Conservation (phyloP, 2,329 filamentous ascomycete genomes). For the Colletotrichum cereale region DNA sequence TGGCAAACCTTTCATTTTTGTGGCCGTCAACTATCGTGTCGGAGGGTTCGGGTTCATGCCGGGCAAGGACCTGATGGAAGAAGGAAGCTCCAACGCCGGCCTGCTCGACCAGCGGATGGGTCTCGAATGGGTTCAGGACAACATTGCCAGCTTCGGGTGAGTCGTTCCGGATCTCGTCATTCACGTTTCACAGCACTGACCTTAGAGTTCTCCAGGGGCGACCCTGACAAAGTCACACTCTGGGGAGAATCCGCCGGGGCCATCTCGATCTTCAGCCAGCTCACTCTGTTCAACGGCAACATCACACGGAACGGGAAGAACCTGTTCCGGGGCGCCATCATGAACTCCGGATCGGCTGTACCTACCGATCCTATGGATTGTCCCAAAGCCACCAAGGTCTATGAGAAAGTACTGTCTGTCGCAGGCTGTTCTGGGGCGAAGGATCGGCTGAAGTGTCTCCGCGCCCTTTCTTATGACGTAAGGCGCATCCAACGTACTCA, state of each 20-base stretch:
- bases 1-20: slow-evolving; percentile 50
- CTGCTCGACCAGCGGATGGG: slow-evolving; percentile 52
- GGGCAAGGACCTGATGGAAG: slow-evolving; percentile 56
- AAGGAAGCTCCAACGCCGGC: slow-evolving; percentile 56
- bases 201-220: slow-evolving; percentile 57
- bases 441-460: slow-evolving; percentile 67
- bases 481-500: slow-evolving; percentile 54
- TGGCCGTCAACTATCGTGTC: slow-evolving; percentile 48
- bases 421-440: slow-evolving; percentile 64
- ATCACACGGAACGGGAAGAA: slow-evolving; percentile 64
- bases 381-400: slow-evolving; percentile 66
- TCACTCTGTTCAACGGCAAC: slow-evolving; percentile 71
- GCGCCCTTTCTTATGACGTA: slow-evolving; percentile 65
- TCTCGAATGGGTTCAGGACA: slow-evolving; percentile 51
- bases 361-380: slow-evolving; percentile 67
- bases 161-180: neutral
- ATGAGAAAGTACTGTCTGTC: slow-evolving; percentile 62
- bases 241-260: slow-evolving; percentile 72
- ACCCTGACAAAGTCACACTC: slow-evolving; percentile 73
- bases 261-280: slow-evolving; percentile 74
- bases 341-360: slow-evolving; percentile 68
- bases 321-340: slow-evolving; percentile 74
- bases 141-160: slow-evolving; percentile 51
- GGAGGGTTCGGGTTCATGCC: slow-evolving; percentile 49
- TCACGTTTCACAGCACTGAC: neutral